These are phyloP conservation scores for Ceratocystis colombiana DNA, from an alignment of 2,329 filamentous ascomycete genomes.

Conservation along the genomic window DNA sequence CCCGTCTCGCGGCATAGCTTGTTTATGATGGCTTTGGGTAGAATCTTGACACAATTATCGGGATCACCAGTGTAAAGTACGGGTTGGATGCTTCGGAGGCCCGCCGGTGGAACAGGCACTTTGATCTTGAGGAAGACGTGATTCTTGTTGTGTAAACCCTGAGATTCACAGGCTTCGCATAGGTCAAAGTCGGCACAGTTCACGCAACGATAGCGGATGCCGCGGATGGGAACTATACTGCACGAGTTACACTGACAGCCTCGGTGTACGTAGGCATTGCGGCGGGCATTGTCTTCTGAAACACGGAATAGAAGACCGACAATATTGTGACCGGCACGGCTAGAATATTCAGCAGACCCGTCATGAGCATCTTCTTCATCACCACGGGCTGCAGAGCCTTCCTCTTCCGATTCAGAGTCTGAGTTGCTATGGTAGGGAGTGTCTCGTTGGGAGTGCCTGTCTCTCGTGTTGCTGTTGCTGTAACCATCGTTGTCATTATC, in stretches of 20 bases:
- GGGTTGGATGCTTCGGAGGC: slow-evolving; percentile 67
- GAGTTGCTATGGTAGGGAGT: background rate
- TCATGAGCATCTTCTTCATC: slow-evolving; percentile 34
- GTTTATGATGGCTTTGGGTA: slow-evolving; percentile 58
- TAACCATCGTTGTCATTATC: slow-evolving; percentile 28
- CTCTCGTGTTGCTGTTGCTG: slow-evolving; percentile 31
- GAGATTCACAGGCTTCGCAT: slow-evolving; percentile 83
- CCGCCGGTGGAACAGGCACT: slow-evolving; percentile 76
- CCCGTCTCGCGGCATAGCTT: slow-evolving; percentile 61
- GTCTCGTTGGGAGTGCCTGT: background rate
- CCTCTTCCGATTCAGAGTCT: background rate
- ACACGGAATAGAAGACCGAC: slow-evolving; percentile 82
- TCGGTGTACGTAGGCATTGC: slow-evolving; percentile 82
- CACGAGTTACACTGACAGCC: slow-evolving; percentile 90
- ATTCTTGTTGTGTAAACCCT: slow-evolving; percentile 68
- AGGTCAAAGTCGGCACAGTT: slow-evolving; percentile 96
- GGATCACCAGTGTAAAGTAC: slow-evolving; percentile 87
- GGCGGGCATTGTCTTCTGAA: slow-evolving; percentile 79
- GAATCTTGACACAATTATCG: slow-evolving; percentile 53
- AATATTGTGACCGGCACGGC: slow-evolving; percentile 61
- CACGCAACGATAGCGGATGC: slow-evolving; percentile 84
- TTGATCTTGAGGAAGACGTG: slow-evolving; percentile 96
- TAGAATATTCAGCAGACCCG: slow-evolving; percentile 40
- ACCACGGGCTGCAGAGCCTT: slow-evolving; percentile 27
- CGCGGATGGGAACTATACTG: slow-evolving; percentile 76